These are phyloP conservation scores for Moringa oleifera DNA, from an alignment of 345 rosid species.

Conservation along the genomic window DNA sequence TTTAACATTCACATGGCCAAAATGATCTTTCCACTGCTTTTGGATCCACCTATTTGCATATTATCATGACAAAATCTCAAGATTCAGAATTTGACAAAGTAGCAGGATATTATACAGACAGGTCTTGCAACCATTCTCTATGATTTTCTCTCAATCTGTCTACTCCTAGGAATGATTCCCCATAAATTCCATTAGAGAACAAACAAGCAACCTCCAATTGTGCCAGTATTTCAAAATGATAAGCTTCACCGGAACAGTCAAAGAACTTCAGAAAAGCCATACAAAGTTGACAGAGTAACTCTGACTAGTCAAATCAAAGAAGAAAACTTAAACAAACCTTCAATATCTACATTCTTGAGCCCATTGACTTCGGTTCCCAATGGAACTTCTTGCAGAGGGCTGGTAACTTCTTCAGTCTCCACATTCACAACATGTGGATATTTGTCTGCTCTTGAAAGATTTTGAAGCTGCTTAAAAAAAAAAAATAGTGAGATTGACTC, in stretches of 20 bases:
- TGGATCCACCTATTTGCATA: too few species aligned
- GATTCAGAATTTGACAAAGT: too few species aligned
- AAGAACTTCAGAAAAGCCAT: too few species aligned
- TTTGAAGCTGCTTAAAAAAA: conserved; percentile 36
- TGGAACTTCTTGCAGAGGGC: conserved; percentile 26
- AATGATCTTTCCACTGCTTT: too few species aligned
- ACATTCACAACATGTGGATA: conserved; percentile 62
- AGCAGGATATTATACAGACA: background rate
- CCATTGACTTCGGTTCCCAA: conserved; percentile 21
- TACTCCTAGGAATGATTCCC: background rate
- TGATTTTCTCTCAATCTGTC: background rate
- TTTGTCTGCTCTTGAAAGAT: conserved; percentile 32
- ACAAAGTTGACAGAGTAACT: too few species aligned
- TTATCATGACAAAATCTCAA: too few species aligned
- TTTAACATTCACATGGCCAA: background rate
- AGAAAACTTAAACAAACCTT: conserved; percentile 46
- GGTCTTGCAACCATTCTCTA: too few species aligned
- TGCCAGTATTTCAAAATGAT: background rate
- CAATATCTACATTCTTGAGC: conserved; percentile 33
- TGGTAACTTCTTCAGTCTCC: conserved; percentile 25
- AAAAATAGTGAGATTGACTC: conserved; percentile 8
- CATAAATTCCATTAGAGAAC: background rate
- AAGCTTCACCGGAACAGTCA: background rate
- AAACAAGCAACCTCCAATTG: too few species aligned
- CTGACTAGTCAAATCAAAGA: background rate